Conservation (phyloP, 1,284 basidiomycete genomes). For the Anthracocystis setariae region DNA sequence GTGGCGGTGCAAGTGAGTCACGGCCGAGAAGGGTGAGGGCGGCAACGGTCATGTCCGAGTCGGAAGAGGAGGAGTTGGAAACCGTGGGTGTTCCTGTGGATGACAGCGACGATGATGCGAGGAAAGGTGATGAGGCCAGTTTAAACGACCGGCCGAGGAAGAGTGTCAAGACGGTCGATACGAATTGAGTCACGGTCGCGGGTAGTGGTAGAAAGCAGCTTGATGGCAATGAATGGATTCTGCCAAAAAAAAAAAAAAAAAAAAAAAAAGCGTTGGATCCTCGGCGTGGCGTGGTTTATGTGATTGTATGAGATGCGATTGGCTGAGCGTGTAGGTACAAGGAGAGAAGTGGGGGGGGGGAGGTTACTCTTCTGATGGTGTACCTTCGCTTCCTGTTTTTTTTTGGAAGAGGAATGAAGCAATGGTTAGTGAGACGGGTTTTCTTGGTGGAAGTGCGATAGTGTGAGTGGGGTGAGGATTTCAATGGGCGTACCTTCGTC, state of each 20-base stretch:
- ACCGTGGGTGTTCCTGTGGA: slow-evolving; percentile 26
- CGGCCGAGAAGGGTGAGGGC: slow-evolving; percentile 17
- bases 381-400: slow-evolving; percentile 49
- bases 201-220: no score
- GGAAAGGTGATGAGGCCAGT: neutral
- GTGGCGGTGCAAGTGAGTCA: no score
- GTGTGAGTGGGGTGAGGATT: no score
- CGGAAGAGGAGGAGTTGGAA: slow-evolving; percentile 41
- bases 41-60: slow-evolving; percentile 45
- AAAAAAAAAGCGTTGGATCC: no score
- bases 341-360: neutral
- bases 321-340: neutral
- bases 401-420: no score
- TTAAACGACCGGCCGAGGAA: slow-evolving; percentile 28
- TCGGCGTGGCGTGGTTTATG: no score
- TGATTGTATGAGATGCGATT: neutral
- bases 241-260: no score
- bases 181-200: slow-evolving; percentile 10
- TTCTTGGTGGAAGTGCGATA: no score
- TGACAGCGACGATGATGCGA: slow-evolving; percentile 3
- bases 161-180: slow-evolving; percentile 37
- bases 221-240: no score
- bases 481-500: slow-evolving; percentile 33
- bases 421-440: no score
- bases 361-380: slow-evolving; percentile 43